A percentile compares a stretch with the other conserved stretches of the same genome.
phyloP scores from a whole-genome alignment of 768 basidiomycete genomes.

The Serendipita sp. region DNA sequence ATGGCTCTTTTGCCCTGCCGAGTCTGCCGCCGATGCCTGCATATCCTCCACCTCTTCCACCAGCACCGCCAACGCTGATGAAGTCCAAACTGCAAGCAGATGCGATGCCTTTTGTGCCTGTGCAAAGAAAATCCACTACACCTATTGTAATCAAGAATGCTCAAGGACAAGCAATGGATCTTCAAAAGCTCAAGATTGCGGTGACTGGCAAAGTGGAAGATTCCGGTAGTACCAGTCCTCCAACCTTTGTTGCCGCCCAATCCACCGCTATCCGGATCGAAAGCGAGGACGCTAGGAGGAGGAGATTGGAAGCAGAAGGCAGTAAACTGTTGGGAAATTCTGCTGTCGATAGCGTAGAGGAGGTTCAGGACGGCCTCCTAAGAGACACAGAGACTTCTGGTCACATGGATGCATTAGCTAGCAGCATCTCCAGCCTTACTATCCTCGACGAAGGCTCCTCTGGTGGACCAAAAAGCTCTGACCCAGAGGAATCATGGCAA shows the following conservation, averaged over 20 bases:
- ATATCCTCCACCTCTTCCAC: neutral
- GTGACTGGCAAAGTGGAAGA: too few species aligned
- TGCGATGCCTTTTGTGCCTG: neutral
- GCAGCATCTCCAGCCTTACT: neutral
- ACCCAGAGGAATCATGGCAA: neutral
- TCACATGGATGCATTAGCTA: neutral
- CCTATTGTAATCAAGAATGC: neutral
- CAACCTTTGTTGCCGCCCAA: neutral
- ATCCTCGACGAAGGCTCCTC: neutral
- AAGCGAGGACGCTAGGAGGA: neutral
- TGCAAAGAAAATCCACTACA: neutral
- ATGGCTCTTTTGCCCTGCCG: neutral
- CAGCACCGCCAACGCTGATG: neutral
- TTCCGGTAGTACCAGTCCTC: neutral
- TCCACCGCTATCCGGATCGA: neutral
- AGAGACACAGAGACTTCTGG: neutral
- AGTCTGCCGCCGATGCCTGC: neutral
- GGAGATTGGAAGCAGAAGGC: neutral
- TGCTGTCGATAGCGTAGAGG: neutral
- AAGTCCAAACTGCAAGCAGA: neutral
- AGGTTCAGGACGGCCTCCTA: too few species aligned
- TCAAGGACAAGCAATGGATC: neutral
- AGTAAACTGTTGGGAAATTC: neutral
- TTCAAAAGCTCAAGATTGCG: neutral
- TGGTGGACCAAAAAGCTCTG: neutral